A percentile compares a stretch with the other conserved stretches of the same genome.
phyloP scores from a whole-genome alignment of 257 asterid genomes.

The Solanum medicagineum region DNA sequence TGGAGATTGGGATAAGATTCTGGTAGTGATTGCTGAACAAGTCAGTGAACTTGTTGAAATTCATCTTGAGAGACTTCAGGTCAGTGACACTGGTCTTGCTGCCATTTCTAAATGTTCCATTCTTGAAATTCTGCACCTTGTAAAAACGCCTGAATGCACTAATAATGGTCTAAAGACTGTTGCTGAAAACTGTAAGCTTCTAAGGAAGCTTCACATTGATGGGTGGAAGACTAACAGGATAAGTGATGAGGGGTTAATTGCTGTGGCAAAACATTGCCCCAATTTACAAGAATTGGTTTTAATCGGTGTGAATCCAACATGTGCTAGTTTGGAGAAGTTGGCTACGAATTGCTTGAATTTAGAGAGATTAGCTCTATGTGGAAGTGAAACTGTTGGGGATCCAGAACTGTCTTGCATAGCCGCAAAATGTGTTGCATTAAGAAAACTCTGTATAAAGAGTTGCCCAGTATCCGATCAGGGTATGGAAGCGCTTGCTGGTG shows the following conservation, averaged over 20 bases:
- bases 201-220: slow-evolving; percentile 69
- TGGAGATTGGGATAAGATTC: slow-evolving; percentile 79
- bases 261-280: slow-evolving; percentile 57
- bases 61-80: slow-evolving; percentile 76
- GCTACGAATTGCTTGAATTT: slow-evolving; percentile 53
- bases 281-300: slow-evolving; percentile 73
- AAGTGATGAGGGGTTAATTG: slow-evolving; percentile 65
- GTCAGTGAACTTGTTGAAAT: slow-evolving; percentile 41
- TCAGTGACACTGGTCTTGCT: slow-evolving; percentile 48
- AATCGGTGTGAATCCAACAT: slow-evolving; percentile 74
- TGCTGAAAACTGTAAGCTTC: slow-evolving; percentile 58
- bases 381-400: slow-evolving; percentile 82
- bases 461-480: slow-evolving; percentile 80
- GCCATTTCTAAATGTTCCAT: slow-evolving; percentile 42
- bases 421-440: slow-evolving; percentile 56
- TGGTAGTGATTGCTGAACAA: slow-evolving; percentile 37
- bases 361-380: slow-evolving; percentile 83
- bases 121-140: slow-evolving; percentile 75
- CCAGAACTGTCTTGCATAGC: slow-evolving; percentile 74
- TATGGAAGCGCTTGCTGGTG: slow-evolving; percentile 76
- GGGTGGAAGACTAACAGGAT: slow-evolving; percentile 88
- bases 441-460: slow-evolving; percentile 79
- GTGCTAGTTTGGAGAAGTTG: slow-evolving; percentile 43
- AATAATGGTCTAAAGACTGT: slow-evolving; percentile 46
- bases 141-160: slow-evolving; percentile 75